phyloP scores from a whole-genome alignment of 2,329 filamentous ascomycete genomes.

The Ploettnerulaceae sp. region DNA sequence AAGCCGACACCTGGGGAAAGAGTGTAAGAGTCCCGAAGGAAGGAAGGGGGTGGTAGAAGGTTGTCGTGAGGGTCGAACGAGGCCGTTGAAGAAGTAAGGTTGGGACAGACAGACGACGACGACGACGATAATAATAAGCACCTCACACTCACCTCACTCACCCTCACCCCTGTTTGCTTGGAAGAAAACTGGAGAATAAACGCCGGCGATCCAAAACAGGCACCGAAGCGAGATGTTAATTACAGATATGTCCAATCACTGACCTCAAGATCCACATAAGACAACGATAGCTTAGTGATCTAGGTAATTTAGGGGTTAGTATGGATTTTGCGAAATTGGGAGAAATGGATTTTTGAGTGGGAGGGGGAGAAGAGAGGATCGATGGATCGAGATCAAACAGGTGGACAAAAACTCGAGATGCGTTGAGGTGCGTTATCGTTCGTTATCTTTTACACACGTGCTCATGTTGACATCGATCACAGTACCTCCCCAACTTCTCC shows the following conservation, averaged over 20 bases:
- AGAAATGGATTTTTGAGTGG: conserved; percentile 1
- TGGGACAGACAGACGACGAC: not conserved
- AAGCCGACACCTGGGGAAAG: conserved; percentile 38
- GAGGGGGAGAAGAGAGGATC: too few species aligned
- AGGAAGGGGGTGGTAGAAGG: conserved; percentile 19
- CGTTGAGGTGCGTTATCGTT: too few species aligned
- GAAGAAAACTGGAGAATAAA: conserved; percentile 3
- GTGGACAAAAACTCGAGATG: too few species aligned
- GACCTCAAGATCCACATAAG: not conserved
- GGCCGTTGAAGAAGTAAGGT: conserved; percentile 9
- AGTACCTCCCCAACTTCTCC: too few species aligned
- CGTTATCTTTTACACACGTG: too few species aligned
- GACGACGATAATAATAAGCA: not conserved
- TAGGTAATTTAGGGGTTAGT: not conserved
- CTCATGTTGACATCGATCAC: too few species aligned
- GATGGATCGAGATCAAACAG: too few species aligned
- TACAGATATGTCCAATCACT: not conserved
- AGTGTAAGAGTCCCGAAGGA: conserved; percentile 34
- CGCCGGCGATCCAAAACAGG: conserved; percentile 1
- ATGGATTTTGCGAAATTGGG: conserved; percentile 1
- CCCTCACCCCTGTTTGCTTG: not conserved
- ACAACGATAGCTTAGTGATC: not conserved
- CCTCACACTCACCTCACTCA: not conserved
- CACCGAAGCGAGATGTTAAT: conserved; percentile 4
- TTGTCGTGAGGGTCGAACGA: conserved; percentile 8